Evolutionary conservation across 2,329 filamentous ascomycete species (phyloP).

Genomic region (Alternaria tenuissima): DNA sequence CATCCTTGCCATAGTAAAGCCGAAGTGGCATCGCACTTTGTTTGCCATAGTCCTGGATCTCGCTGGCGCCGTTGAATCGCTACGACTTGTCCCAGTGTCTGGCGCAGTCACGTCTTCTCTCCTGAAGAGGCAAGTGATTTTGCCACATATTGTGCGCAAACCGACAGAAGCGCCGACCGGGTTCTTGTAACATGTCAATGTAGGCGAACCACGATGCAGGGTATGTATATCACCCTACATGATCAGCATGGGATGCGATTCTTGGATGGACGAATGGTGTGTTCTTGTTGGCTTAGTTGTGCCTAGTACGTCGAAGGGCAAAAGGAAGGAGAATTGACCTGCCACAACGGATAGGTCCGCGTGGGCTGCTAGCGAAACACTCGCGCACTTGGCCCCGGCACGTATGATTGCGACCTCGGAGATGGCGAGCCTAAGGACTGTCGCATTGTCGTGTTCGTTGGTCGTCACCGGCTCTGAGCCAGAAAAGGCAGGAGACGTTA

Average conservation of each 20-base stretch:
- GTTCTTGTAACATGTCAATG: background rate
- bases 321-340: constrained; percentile 16
- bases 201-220: constrained; percentile 9
- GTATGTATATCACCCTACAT: constrained; percentile 10
- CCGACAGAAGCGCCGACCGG: constrained; percentile 12
- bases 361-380: constrained; percentile 6
- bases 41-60: background rate
- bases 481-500: constrained; percentile 16
- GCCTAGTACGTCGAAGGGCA: constrained; percentile 5
- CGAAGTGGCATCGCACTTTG: background rate
- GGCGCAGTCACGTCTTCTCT: background rate
- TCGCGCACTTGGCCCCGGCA: constrained; percentile 5
- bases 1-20: constrained; percentile 5
- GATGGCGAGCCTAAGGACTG: background rate
- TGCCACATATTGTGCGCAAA: constrained; percentile 14
- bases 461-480: constrained; percentile 5
- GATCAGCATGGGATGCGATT: constrained; percentile 5
- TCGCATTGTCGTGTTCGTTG: constrained; percentile 1
- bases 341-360: constrained; percentile 9
- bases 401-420: constrained; percentile 5
- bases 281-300: background rate
- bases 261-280: constrained; percentile 6
- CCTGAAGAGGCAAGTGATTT: background rate
- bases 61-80: background rate
- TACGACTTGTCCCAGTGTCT: constrained; percentile 5